Evolutionary conservation across 148 eudicot species (phyloP), one percentile per base, ranked within the genome.

Genomic region (Rhododendron molle): DNA sequence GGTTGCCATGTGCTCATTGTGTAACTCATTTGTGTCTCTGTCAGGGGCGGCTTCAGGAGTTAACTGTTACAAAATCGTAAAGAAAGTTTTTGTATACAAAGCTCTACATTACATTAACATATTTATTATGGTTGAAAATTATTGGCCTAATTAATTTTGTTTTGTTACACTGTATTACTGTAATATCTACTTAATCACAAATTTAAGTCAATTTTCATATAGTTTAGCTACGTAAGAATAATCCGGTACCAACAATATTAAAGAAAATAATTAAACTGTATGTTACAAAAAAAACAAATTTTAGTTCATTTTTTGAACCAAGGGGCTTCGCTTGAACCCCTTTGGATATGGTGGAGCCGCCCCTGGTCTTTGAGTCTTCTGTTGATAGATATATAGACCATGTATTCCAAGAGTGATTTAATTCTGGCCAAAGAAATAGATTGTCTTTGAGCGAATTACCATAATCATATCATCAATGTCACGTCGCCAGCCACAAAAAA

Each of bases 401-500:
- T 26, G 73, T 12, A 1, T 3, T 28, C 74, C 74, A 69, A 4
- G 34, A 28, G 30, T 26, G 32, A 69, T 30, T 28, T 26, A 13
- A 69, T 52, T 14, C 20, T 30, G 47, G 26, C 12, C 21, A 40
- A 34, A 34, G 26, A 26, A 49, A 30, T 11, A 79, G 15, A 71
- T 12, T 21, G 38, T 34, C 58, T 67, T 78, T 13, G 40, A 82
- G 77, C 0, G 65, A 40, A 44, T 85, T 90, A 95, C 98, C 98
- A 92, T 90, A 60, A 95, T 92, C 98, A 95, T 95, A 84, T 95
- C 98, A 88, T 95, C 95, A 78, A 95, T 94, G 84, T 95, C 98
- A 58, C 98, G 94, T 80, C 96, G 91, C 98, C 98, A 95, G 50
- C 98, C 98, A 88, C 98, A 95, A 87, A 95, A 95, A 71, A 95